Base-by-base conservation (phyloP, 2,329 filamentous ascomycete genomes). In the Gyromitra esculenta region DNA sequence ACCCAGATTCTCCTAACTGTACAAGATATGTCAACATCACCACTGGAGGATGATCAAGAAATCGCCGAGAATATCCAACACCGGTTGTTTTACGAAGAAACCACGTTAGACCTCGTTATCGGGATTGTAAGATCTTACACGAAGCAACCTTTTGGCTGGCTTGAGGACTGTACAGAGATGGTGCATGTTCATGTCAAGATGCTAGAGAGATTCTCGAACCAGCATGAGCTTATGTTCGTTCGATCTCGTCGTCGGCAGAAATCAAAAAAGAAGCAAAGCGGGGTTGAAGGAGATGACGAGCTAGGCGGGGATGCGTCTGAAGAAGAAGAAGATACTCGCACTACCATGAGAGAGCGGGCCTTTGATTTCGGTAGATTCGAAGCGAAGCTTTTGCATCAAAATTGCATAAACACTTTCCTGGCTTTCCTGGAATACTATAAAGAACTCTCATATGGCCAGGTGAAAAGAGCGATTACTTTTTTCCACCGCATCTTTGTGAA, bases 51-150 rank as follows among this genome's bases (percentile, higher is more conserved):
- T n/a, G 93, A 99, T 80, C 92, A 97, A 82, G 96, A 98, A 81
- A 98, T 99, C 82, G 95, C 96, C 0, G 95, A 99, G 82, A 99
- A 99, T 80, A 97, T 97, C 11, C 89, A 97, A 67, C 96, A 92
- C 81, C 92, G 95, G 77, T 93, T 99, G n/a, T 99, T 99, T 83
- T 99, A 99, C 84, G 96, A 99, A 83, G 94, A 98, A 82, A 89
- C 92, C 0, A 97, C 94, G 0, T 94, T 99, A 81, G 95, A 99
- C 77, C 88, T 92, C 31, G 89, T 99, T 66, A 88, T 95, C 39
- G 89, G 90, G 75, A 92, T 97, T 68, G 87, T 95, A 0, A 88
- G 91, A 78, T 91, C 88, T n/a, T 98, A 96, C 85, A 97, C 96
- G 80, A 93, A 95, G 76, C 96, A 98, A 84, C 92, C 93, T 0